Percentiles rank a stretch among this genome's conserved stretches.
These are phyloP conservation scores for Cryptosporidium baileyi DNA, from an alignment of 169 alveolate genomes.

Conservation along the genomic window DNA sequence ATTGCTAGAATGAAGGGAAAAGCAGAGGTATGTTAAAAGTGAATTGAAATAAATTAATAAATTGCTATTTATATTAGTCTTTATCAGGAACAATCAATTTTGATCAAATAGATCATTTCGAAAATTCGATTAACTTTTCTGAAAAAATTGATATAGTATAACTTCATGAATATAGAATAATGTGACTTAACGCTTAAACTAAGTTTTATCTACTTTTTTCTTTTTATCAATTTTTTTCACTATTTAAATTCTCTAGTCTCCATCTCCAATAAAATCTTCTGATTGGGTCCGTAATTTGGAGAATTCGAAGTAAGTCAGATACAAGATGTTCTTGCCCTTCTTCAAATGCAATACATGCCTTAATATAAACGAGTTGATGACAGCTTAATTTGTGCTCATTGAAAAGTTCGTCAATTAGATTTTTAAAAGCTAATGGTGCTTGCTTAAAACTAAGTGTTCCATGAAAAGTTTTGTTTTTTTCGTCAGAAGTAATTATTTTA, in stretches of 20 bases:
- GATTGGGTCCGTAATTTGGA: slow-evolving; percentile 17
- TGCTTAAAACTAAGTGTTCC: neutral
- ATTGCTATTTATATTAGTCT: neutral
- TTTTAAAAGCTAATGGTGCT: slow-evolving; percentile 1
- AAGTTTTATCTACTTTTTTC: neutral
- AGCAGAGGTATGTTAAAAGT: slow-evolving; percentile 31
- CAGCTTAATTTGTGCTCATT: neutral
- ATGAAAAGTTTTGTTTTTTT: neutral
- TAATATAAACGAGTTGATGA: slow-evolving; percentile 41
- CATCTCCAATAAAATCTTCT: slow-evolving; percentile 55
- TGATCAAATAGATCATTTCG: slow-evolving; percentile 10
- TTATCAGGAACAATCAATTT: slow-evolving; percentile 10
- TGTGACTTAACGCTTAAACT: neutral
- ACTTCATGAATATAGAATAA: too few relatives aligned
- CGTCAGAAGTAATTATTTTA: neutral
- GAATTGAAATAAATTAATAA: neutral
- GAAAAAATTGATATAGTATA: slow-evolving; percentile 8
- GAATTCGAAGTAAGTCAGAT: neutral
- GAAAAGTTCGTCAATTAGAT: neutral
- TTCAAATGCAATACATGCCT: slow-evolving; percentile 45
- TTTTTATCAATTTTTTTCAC: neutral
- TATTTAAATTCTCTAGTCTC: slow-evolving; percentile 1
- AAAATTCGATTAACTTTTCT: slow-evolving; percentile 7
- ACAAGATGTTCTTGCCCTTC: neutral
- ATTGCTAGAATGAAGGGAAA: slow-evolving; percentile 59